Evolutionary conservation across 2,329 filamentous ascomycete genomes (phyloP), one percentile per base, ranked within the genome.

Genomic region (Cordyceps fumosorosea): DNA sequence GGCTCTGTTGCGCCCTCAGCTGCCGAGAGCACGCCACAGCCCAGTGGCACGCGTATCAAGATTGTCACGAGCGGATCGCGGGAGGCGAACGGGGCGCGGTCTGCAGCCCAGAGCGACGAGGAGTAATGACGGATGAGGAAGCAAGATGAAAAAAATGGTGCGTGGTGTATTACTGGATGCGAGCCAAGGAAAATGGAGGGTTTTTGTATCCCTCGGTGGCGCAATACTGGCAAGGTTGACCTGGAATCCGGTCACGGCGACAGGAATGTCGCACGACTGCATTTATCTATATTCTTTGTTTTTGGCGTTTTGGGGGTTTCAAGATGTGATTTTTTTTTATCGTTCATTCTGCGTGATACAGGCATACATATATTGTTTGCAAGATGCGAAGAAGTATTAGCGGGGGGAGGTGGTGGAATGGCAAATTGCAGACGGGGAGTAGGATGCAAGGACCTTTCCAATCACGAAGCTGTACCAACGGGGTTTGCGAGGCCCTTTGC

Each of bases 31-130:
- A 93, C 89, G 29, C 89, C 90, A 26, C 80, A 88, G 69, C 82
- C 85, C 42, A 81, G 78, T 65, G 75, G 80, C 16, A 85, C 84
- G 4, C 80, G 88, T 62, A 93, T 93, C 75, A 92, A 89, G 78
- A 80, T 93, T 65, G 89, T 80, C 52, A 77, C 76, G 45, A 78
- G 71, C 63, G 67, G 72, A 51, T 69, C 73, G 10, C 73, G 72
- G 58, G 75, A 76, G 60, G 68, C 69, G 29, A 78, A 77, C 53
- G 76, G 76, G 20, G 71, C 69, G 24, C 77, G 73, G 65, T 73
- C 75, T 56, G 70, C 74, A 7, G 71, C 73, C 59, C 79, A 80
- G 68, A 85, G 82, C 69, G 82, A 85, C 65, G 80, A 84, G 64
- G 82, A 85, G 56, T 81, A 68, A 73, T 47, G 62, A 55, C 24